phyloP scores from a whole-genome alignment of 2,329 filamentous ascomycete species.

The Dryadomyces quercivorus region DNA sequence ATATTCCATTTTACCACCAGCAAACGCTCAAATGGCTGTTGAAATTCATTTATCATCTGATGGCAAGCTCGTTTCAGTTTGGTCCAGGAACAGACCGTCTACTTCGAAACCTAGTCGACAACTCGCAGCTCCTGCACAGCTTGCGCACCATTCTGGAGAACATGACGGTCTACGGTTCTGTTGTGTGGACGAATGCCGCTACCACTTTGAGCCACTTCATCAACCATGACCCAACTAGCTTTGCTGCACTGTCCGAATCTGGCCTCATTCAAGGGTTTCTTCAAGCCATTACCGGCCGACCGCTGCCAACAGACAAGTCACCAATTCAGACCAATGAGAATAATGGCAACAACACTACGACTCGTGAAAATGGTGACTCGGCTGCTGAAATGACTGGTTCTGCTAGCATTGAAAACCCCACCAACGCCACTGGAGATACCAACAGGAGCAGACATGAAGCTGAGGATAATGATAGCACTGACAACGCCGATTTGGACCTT shows the following conservation, averaged over 20 bases:
- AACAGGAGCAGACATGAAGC: neutral
- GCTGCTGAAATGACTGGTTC: neutral
- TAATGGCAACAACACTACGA: neutral
- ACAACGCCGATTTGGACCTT: conserved; percentile 18
- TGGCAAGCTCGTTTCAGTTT: conserved; percentile 58
- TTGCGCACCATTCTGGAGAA: conserved; percentile 74
- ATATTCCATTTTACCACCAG: conserved; percentile 86
- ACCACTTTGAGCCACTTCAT: conserved; percentile 92
- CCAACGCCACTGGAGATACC: conserved; percentile 12
- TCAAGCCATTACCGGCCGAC: conserved; percentile 58
- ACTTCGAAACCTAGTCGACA: conserved; percentile 87
- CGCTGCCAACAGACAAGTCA: conserved; percentile 19
- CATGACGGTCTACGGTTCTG: conserved; percentile 69
- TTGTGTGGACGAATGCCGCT: conserved; percentile 91
- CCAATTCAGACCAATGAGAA: neutral
- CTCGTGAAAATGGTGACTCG: neutral
- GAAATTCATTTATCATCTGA: conserved; percentile 93
- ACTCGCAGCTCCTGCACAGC: conserved; percentile 67
- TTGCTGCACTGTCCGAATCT: conserved; percentile 88
- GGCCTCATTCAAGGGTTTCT: conserved; percentile 79
- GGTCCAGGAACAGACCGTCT: conserved; percentile 70
- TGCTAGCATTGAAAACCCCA: conserved; percentile 15
- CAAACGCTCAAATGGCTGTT: conserved; percentile 88
- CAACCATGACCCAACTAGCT: conserved; percentile 97
- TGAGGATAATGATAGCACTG: neutral